A percentile compares a stretch with the other conserved stretches of the same genome.
phyloP scores from a whole-genome alignment of 257 asterid genomes.

The Gynochthodes officinalis region DNA sequence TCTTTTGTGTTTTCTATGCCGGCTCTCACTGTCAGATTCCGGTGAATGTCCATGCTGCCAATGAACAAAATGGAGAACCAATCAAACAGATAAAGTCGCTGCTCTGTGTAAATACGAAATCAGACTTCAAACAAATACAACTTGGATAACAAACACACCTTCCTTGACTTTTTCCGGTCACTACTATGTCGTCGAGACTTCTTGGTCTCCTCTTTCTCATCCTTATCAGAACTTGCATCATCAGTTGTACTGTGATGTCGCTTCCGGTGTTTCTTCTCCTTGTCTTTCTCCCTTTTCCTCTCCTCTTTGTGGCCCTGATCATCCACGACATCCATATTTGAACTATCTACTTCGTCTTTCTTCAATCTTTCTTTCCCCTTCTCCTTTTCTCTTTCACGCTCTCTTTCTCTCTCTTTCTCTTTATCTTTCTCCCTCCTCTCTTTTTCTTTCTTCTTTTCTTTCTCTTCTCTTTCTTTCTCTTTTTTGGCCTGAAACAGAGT shows the following conservation, averaged over 20 bases:
- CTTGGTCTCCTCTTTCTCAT: slow-evolving; percentile 76
- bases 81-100: background rate
- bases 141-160: slow-evolving; percentile 38
- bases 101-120: background rate
- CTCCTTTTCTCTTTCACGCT: slow-evolving; percentile 66
- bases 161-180: slow-evolving; percentile 94
- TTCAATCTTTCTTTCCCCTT: slow-evolving; percentile 60
- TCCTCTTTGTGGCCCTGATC: slow-evolving; percentile 68
- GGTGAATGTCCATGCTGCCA: slow-evolving; percentile 83
- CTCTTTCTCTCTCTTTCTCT: slow-evolving; percentile 57
- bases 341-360: slow-evolving; percentile 63
- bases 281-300: slow-evolving; percentile 72
- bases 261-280: slow-evolving; percentile 82
- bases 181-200: slow-evolving; percentile 82
- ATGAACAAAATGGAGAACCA: slow-evolving; percentile 12
- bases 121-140: background rate
- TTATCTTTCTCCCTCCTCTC: slow-evolving; percentile 33
- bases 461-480: slow-evolving; percentile 80
- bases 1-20: slow-evolving; percentile 68
- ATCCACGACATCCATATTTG: slow-evolving; percentile 47
- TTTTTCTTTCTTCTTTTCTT: slow-evolving; percentile 37
- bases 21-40: slow-evolving; percentile 83
- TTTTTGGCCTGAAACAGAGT: slow-evolving; percentile 60
- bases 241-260: slow-evolving; percentile 72
- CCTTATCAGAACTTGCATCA: slow-evolving; percentile 80